Conservation (phyloP, 106 monocot genomes). For the Allium fistulosum region DNA sequence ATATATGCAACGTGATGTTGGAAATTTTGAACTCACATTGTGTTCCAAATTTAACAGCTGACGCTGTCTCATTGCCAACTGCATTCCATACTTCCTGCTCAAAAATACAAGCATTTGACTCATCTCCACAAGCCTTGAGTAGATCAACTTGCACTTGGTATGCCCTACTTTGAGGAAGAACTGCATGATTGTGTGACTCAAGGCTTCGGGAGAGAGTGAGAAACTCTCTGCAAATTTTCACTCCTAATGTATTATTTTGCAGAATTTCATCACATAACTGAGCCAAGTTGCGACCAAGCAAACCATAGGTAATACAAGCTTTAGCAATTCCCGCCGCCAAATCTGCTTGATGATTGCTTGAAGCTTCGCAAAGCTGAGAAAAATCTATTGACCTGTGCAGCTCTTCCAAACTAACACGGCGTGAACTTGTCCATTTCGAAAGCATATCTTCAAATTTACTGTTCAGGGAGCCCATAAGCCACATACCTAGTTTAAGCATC, state of each 20-base stretch:
- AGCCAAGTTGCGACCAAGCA: conserved; percentile 75
- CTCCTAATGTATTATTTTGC: conserved; percentile 44
- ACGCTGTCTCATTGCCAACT: conserved; percentile 75
- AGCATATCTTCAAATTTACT: conserved; percentile 25
- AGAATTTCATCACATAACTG: conserved; percentile 75
- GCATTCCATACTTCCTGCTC: conserved; percentile 80
- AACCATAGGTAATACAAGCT: conserved; percentile 65
- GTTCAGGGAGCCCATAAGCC: conserved; percentile 62
- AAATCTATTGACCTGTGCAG: conserved; percentile 75
- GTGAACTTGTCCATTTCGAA: conserved; percentile 60
- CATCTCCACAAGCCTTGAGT: conserved; percentile 74
- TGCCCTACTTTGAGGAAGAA: conserved; percentile 77
- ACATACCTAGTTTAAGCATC: conserved; percentile 75
- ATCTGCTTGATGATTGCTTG: conserved; percentile 68
- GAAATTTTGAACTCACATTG: conserved; percentile 25
- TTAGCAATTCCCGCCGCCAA: conserved; percentile 76
- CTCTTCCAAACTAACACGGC: conserved; percentile 82
- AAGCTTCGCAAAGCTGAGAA: conserved; percentile 43
- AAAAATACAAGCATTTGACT: conserved; percentile 32
- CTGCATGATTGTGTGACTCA: conserved; percentile 28
- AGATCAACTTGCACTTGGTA: conserved; percentile 94
- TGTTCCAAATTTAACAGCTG: conserved; percentile 59
- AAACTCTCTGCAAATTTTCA: conserved; percentile 62
- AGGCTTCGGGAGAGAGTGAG: conserved; percentile 34
- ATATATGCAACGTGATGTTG: too few species aligned